These are phyloP conservation scores for Russula abietina DNA, from an alignment of 768 basidiomycete species.

Conservation along the genomic window DNA sequence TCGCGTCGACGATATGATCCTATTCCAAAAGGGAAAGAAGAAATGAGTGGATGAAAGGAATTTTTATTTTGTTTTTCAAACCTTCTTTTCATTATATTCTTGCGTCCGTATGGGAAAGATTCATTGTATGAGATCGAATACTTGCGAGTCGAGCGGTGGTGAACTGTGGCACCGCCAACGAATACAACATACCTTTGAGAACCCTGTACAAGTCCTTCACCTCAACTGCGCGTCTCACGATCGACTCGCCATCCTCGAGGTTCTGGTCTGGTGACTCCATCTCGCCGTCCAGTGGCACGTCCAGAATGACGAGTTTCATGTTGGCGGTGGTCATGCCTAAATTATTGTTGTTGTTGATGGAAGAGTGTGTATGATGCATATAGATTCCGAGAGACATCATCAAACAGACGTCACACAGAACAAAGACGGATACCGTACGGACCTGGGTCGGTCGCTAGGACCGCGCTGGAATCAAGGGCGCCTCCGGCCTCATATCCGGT, in stretches of 20 bases:
- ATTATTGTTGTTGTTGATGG: neutral
- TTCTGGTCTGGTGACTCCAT: conserved; percentile 66
- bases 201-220: conserved; percentile 54
- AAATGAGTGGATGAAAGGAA: neutral
- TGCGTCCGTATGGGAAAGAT: conserved; percentile 27
- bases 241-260: conserved; percentile 83
- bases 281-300: conserved; percentile 58
- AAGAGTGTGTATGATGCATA: neutral
- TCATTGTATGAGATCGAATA: neutral
- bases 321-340: conserved; percentile 91
- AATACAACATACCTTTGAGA: conserved; percentile 49
- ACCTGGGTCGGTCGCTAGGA: conserved; percentile 72
- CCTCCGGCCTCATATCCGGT: conserved; percentile 74
- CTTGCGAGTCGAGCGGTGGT: neutral
- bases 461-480: conserved; percentile 56
- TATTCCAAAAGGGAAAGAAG: conserved; percentile 12
- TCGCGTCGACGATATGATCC: conserved; percentile 63
- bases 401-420: neutral
- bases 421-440: conserved; percentile 14
- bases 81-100: conserved; percentile 63
- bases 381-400: neutral
- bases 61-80: conserved; percentile 24
- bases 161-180: neutral
- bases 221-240: conserved; percentile 66
- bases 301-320: conserved; percentile 78